These are phyloP conservation scores for Kalanchoe fedtschenkoi DNA, from an alignment of 164 flowering plant genomes.

Conservation along the genomic window DNA sequence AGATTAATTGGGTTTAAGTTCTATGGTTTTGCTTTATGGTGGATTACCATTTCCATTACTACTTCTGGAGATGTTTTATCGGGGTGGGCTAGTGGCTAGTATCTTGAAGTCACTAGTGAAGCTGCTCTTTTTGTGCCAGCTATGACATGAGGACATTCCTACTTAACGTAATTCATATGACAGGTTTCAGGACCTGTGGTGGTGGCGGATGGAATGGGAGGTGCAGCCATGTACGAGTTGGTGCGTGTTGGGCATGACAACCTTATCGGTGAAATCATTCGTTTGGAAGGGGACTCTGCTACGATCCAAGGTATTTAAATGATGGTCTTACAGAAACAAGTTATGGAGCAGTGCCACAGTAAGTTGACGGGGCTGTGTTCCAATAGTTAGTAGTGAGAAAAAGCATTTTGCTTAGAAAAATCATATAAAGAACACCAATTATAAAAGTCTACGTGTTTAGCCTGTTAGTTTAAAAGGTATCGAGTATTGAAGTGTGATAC, in stretches of 20 bases:
- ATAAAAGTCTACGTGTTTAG: neutral
- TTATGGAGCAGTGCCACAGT: neutral
- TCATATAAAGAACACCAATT: neutral
- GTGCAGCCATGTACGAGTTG: constrained; percentile 99
- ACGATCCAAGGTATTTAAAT: constrained; percentile 80
- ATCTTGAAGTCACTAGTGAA: no score
- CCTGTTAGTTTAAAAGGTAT: neutral
- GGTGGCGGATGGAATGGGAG: constrained; percentile 98
- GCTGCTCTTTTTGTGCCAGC: neutral
- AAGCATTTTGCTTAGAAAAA: neutral
- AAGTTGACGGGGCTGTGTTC: neutral
- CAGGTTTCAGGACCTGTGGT: constrained; percentile 99
- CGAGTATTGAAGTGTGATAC: neutral
- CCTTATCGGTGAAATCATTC: constrained; percentile 94
- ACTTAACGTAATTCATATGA: neutral
- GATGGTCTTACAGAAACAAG: no score
- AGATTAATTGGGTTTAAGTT: no score
- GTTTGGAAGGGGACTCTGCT: constrained; percentile 99
- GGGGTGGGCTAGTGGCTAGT: no score
- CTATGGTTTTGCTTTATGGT: no score
- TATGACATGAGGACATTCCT: neutral
- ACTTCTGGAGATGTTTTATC: no score
- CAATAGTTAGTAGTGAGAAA: neutral
- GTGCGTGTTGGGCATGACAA: constrained; percentile 99
- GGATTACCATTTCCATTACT: no score